Base-by-base conservation (phyloP, 106 monocot genomes). In the Alisma plantagoaquatica region DNA sequence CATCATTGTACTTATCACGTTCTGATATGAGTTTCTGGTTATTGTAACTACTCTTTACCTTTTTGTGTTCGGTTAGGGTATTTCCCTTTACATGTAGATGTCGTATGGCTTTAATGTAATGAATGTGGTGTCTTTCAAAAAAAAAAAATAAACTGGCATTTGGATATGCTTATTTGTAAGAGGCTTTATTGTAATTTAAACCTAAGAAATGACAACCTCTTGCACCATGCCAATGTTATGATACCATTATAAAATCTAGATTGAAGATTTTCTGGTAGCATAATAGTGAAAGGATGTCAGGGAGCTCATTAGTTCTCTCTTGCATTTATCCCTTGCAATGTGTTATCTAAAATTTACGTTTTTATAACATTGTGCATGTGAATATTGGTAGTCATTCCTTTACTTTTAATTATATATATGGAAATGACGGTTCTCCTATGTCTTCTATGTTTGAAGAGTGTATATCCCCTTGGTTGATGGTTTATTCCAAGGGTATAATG, bases 401-500 rank as follows among this genome's bases (percentile, higher is more conserved):
- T 62, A 96, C 94, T 54, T 96, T 96, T 31, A 88, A 96, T 71
- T 77, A 76, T 71, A 84, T 96, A 0, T 96, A 96, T 59, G 94
- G 94, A 30, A 84, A 84, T 51, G 67, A 57, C 17, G 81, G 78
- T 29, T 80, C 88, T 66, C 84, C 88, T 46, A 67, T 84, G 47
- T 70, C 84, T 27, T 23, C 70, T 44, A 88, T 96, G 94, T 88
- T 96, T 42, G 88, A 96, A 43, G 88, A 84, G 65, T 88, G 88
- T 66, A 84, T 81, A 25, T 63, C 88, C 21, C 84, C 94, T 84
- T 96, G 17, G 81, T 96, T 61, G 94, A 88, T 76, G 88, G 94
- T 42, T 57, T 96, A 53, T 96, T 96, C 68, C 94, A 96, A 73
- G 94, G 94, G 42, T 96, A 96, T 59, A 96, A 96, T 71, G 94